Evolutionary conservation across 192 early-diverging fungal genomes (phyloP), one percentile per base, ranked within the genome.

Genomic region (Entomortierella lignicola): DNA sequence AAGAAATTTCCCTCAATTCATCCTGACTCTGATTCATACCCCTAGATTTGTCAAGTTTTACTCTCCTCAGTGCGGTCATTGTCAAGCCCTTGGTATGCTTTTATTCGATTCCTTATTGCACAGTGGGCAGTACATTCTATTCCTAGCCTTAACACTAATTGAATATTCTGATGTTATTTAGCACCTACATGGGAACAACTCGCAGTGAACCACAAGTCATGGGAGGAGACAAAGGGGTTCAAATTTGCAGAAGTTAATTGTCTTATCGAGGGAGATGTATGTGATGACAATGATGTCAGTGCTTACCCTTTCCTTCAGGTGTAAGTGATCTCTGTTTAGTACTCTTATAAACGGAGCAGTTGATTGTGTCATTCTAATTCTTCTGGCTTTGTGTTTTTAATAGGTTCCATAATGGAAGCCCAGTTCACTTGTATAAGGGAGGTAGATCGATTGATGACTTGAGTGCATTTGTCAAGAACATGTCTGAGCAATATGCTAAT

Each of bases 181-280:
- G 86, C 74, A 21, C 87, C 87, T 1, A 79, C 60, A n/a, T 88
- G 85, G 85, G 74, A 81, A 20, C 20, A 71, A 23, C 32, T 86
- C 5, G 82, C 87, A 18, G 73, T 73, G 2, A 74, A 85, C 21
- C 58, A 84, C 18, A 82, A 79, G 4, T 68, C 55, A 32, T 55
- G 72, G 48, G 58, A 74, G 27, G 60, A 66, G 4, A 62, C 66
- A 6, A 83, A 81, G 32, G 64, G 83, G 13, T 85, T 95, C 64
- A 66, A 83, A 57, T 84, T 95, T 71, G 92, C 83, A 30, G 86
- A 92, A 51, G 87, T 94, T 53, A 88, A 94, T 58, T 93, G 92
- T 66, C 79, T 86, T 1, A 64, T 87, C 8, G 80, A 92, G 63
- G 85, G 87, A 43, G 87, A 90, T 68, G 59, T 92, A 20, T 94